Evolutionary conservation across 78 protist species (phyloP).

Genomic region (Dictyostelium citrinum): DNA sequence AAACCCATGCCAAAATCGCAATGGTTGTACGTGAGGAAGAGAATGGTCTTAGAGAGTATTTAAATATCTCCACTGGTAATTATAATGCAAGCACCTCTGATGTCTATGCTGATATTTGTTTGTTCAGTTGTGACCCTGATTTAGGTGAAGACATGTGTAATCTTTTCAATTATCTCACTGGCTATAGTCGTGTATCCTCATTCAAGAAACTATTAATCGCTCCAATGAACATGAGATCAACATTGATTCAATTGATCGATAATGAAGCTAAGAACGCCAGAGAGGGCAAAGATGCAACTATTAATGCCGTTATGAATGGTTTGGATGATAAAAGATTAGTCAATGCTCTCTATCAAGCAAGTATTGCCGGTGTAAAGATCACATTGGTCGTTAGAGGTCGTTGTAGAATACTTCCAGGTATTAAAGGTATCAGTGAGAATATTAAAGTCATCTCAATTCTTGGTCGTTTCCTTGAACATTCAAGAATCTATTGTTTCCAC

Average conservation of each 20-base stretch:
- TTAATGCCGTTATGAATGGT: constrained; percentile 67
- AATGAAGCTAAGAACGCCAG: constrained; percentile 54
- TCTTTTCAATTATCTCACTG: constrained; percentile 75
- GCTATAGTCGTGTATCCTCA: constrained; percentile 38
- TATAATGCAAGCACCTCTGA: constrained; percentile 65
- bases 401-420: constrained; percentile 67
- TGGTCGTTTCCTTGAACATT: constrained; percentile 68
- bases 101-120: constrained; percentile 50
- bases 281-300: constrained; percentile 68
- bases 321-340: constrained; percentile 55
- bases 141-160: constrained; percentile 70
- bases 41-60: constrained; percentile 38
- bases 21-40: constrained; percentile 70
- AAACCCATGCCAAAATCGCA: constrained; percentile 69
- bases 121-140: constrained; percentile 51
- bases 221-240: constrained; percentile 74
- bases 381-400: constrained; percentile 64
- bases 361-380: constrained; percentile 66
- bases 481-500: constrained; percentile 64
- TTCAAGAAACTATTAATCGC: constrained; percentile 74
- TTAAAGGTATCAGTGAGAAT: constrained; percentile 37
- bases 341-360: constrained; percentile 58
- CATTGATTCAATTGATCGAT: constrained; percentile 58
- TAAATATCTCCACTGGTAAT: constrained; percentile 59
- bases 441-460: constrained; percentile 41